Evolutionary conservation across 768 basidiomycete genomes (phyloP), one percentile per base, ranked within the genome.

Genomic region (Kwoniella newhampshirensis): DNA sequence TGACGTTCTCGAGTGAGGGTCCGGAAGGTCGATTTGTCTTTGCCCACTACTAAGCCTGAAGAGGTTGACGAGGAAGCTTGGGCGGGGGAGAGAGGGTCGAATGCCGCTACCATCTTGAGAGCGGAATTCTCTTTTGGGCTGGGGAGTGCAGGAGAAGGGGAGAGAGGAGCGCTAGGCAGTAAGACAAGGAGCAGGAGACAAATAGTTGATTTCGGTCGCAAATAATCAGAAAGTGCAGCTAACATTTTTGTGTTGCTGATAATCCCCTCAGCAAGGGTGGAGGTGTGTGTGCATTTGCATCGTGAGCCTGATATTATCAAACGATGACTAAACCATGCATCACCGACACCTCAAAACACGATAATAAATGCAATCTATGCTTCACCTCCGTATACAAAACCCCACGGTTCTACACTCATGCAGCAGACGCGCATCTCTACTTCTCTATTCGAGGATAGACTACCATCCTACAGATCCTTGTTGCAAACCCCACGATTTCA

Each of bases 1-100:
- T 81, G 75, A 6, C 84, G 79, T 79, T 96, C 91, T 53, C 93
- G 83, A 26, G 80, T 80, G 48, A 93, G 81, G 3, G 92, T 94
- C 71, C 86, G 82, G 75, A 94, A 97, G 2, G 78, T 71, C 21
- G 70, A 54, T 12, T 67, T 59, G 46, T 68, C 67, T n/a, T 28
- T 40, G 51, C 50, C 37, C 23, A 26, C 43, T 7, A 5, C 37
- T 6, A 50, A 28, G 12, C 32, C 32, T 8, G 32, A 3, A 12
- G 54, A 55, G 21, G 53, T 57, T 25, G 51, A 53, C 3, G 59
- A 41, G 12, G 60, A 63, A 9, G 59, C 53, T 20, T 18, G 27
- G 13, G 43, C 27, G 26, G 59, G 59, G 26, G 59, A 60, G 12
- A 60, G 47, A 17, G 59, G 59, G 25, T 60, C 59, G 41, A 60